Base-by-base conservation (phyloP, 164 flowering plant genomes). In the Pachysandra terminalis region DNA sequence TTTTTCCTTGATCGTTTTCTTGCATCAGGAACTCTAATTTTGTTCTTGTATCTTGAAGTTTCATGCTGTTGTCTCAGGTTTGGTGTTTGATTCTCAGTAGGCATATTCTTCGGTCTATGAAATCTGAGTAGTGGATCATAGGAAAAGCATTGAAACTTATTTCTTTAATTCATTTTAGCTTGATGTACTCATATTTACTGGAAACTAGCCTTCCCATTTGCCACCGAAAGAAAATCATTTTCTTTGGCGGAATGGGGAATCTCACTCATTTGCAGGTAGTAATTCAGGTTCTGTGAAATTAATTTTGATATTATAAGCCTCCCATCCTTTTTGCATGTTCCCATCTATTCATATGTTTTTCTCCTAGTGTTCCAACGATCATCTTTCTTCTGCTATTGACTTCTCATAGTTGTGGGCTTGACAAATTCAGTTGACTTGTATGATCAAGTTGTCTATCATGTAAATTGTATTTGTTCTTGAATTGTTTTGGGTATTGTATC, bases 201-300 rank as follows among this genome's bases (percentile, higher is more conserved):
- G 40, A 61, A 63, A 49, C n/a, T 59, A 14, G 55, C 54, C 56
- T 41, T 74, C 66, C n/a, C 24, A 28, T 28, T 26, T n/a, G 65
- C 56, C 56, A n/a, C 41, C 45, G 49, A 49, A 67, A 68, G 59
- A 64, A 63, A 23, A 59, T 23, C 32, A 37, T 58, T 70, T 65
- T 57, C 53, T 65, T 49, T 52, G 49, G 63, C 45, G 73, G 64
- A 69, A 63, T 52, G 48, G 71, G 62, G 74, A 64, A 24, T 64
- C 66, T 55, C 77, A 70, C 70, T 71, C 67, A 41, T 65, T 68
- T 19, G 69, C 82, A 80, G 85, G 86, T 83, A 76, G 82, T 69
- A 68, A 49, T 68, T 71, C 25, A 16, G 65, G 70, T 71, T 69
- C 64, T 16, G 21, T 24, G 64, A 28, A 51, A 7, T 23, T 19